These are phyloP conservation scores for Gossypium laxum DNA, from an alignment of 441 rosid genomes.

Conservation along the genomic window DNA sequence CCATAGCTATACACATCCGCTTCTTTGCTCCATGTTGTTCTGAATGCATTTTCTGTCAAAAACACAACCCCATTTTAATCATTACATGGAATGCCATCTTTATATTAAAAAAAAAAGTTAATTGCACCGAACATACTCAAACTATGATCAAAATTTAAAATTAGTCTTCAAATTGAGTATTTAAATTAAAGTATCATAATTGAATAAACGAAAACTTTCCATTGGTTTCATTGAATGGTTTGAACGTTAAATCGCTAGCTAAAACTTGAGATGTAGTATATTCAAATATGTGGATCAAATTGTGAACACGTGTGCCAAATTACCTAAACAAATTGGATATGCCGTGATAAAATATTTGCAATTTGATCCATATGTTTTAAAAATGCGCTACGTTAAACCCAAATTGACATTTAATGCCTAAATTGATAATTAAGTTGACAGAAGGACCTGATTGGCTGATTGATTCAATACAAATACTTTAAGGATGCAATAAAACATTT, in stretches of 20 bases:
- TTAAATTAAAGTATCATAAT: no score
- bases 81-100: not conserved
- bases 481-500: not conserved
- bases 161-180: not conserved
- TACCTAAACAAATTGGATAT: not conserved
- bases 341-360: not conserved
- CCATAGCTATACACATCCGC: constrained; percentile 75
- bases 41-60: constrained; percentile 57
- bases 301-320: not conserved
- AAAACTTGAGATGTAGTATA: not conserved
- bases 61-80: not conserved
- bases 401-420: not conserved
- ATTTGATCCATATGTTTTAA: not conserved
- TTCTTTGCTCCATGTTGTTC: constrained; percentile 38
- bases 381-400: no score
- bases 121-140: not conserved
- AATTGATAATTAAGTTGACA: not conserved
- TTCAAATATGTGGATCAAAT: not conserved
- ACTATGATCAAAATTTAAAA: not conserved
- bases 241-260: not conserved
- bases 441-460: not conserved
- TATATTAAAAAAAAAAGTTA: no score
- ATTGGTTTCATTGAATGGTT: not conserved
- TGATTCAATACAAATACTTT: not conserved
- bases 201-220: not conserved